Evolutionary conservation across 2,329 filamentous ascomycete species (phyloP).

Genomic region (Amesomyces nigricolor): DNA sequence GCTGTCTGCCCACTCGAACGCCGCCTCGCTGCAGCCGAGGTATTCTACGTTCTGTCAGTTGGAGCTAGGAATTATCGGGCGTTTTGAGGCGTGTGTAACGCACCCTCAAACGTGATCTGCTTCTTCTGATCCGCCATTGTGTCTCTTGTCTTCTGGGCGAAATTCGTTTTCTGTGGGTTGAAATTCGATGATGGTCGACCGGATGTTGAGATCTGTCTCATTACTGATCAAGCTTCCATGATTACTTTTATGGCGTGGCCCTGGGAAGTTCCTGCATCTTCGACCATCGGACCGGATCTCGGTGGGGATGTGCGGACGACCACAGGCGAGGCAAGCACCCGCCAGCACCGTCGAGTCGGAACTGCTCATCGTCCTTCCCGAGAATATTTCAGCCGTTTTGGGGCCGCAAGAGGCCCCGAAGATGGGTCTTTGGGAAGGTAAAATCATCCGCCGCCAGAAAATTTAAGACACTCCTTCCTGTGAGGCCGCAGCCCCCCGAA

Average conservation of each 20-base stretch:
- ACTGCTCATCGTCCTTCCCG: no score
- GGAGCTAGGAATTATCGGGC: conserved; percentile 36
- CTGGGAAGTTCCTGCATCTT: neutral
- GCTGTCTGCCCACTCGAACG: conserved; percentile 60
- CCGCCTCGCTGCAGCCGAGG: conserved; percentile 43
- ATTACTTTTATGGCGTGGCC: no score
- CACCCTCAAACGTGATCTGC: conserved; percentile 28
- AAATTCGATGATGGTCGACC: neutral
- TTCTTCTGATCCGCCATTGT: conserved; percentile 25
- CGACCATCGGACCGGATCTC: conserved; percentile 23
- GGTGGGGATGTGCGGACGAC: conserved; percentile 26
- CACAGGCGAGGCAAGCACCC: neutral
- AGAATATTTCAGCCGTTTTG: no score
- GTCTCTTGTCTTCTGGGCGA: neutral
- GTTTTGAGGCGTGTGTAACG: neutral
- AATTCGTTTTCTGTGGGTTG: neutral
- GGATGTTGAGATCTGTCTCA: neutral
- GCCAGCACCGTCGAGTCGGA: no score
- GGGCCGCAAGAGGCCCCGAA: no score
- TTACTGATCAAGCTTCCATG: neutral
- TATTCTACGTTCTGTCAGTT: conserved; percentile 47
- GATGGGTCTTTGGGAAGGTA: no score
- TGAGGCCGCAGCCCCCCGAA: no score
- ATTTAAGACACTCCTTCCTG: no score
- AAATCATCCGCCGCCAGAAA: no score